Evolutionary conservation across 2,329 filamentous ascomycete species (phyloP), one percentile per base, ranked within the genome.

Genomic region (Arthrinium phaeospermum): DNA sequence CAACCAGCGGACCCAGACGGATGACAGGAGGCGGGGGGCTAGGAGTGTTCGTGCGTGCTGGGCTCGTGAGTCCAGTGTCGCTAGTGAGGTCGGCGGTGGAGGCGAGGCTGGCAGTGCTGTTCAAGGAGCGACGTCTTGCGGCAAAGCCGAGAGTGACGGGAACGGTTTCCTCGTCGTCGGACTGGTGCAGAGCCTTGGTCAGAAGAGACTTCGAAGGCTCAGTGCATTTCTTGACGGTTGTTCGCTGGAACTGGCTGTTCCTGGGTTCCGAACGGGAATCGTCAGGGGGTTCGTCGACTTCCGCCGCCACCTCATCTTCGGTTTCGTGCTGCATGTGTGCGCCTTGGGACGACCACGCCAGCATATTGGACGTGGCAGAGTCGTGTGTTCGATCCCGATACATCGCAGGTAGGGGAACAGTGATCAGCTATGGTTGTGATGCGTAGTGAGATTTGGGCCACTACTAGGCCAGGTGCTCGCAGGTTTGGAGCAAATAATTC

Each of bases 51-150:
- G 94, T 94, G 71, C 94, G 88, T n/a, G 94, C 93, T 57, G 96
- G 95, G 78, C 94, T 98, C 24, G 95, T 97, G 73, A 97, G 85
- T 73, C 94, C 95, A 72, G 94, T 96, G 79, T 98, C 96, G 82
- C 95, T 98, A n/a, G 95, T 98, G 72, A 98, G 87, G 75, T 98
- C 96, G 49, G 93, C 93, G 3, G 94, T 97, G 1, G 95, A 98
- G 67, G 93, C 88, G 73, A 92, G 84, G 83, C 95, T 98, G 76
- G 91, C 85, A 79, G 92, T 96, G 85, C 94, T 97, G 80, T 91
- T 92, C 77, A 92, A 91, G 73, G 93, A 96, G 73, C 91, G 86
- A 76, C 88, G 84, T 72, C 88, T 84, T 46, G 82, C 80, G n/a
- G 78, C 76, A 53, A 83, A 76, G 61, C 81, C 79, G 16, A 83